Percentiles rank a stretch among this genome's conserved stretches.
Conservation (phyloP, 352 stramenopile species). For the Lagenidium sp. region DNA sequence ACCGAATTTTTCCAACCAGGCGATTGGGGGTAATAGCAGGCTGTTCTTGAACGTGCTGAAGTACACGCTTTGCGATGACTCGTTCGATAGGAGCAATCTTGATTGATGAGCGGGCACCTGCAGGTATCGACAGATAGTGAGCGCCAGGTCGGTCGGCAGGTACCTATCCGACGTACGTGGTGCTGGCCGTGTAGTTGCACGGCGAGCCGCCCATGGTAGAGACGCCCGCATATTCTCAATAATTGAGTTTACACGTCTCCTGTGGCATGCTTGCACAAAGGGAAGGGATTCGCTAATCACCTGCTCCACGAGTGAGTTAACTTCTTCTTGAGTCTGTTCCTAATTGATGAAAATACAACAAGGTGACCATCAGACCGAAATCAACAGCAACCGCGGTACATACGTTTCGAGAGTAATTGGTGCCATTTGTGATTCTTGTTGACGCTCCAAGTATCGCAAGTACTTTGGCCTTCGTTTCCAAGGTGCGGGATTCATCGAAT, state of each 20-base stretch:
- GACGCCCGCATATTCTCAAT: conserved; percentile 22
- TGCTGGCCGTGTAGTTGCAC: no score
- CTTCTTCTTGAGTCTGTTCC: conserved; percentile 17
- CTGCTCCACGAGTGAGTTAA: conserved; percentile 18
- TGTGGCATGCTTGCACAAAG: conserved; percentile 30
- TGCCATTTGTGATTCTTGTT: no score
- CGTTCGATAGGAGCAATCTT: conserved; percentile 10
- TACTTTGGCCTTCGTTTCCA: no score
- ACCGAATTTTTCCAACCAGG: no score
- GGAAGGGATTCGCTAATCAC: conserved; percentile 22
- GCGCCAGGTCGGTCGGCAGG: no score
- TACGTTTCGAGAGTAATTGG: no score
- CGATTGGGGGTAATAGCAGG: no score
- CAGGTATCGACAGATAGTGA: no score
- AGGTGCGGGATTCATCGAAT: no score
- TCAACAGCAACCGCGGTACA: no score
- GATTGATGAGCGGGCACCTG: conserved; percentile 11
- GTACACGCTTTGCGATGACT: conserved; percentile 5
- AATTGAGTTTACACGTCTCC: conserved; percentile 23
- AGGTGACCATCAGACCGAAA: neutral
- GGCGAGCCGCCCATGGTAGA: no score
- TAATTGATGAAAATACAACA: conserved; percentile 4
- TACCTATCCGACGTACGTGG: no score
- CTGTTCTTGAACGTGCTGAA: conserved; percentile 12
- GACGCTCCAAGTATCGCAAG: neutral